Evolutionary conservation across 768 basidiomycete genomes (phyloP).

Genomic region (Ephemerocybe angulata): DNA sequence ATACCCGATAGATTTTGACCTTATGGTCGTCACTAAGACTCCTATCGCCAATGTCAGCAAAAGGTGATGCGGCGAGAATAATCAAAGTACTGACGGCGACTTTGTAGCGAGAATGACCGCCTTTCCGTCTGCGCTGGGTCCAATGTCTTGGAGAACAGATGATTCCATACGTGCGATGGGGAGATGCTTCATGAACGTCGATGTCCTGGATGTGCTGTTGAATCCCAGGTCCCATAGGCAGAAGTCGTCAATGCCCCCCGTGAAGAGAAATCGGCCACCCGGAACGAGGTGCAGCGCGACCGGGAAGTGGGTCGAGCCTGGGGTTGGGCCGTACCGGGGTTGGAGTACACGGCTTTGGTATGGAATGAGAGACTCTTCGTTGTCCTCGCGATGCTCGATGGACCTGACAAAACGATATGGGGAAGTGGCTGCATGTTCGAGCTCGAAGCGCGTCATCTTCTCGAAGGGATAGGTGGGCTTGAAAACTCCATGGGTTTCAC

Average conservation of each 20-base stretch:
- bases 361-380: not conserved
- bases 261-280: not conserved
- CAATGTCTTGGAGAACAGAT: not conserved
- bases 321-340: not conserved
- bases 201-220: not conserved
- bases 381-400: no score
- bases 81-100: no score
- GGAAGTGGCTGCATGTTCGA: not conserved
- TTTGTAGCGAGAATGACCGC: no score
- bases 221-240: not conserved
- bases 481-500: not conserved
- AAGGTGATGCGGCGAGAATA: no score
- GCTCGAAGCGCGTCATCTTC: not conserved
- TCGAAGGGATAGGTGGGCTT: not conserved
- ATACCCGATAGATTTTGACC: no score
- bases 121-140: not conserved
- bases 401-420: not conserved
- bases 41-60: no score
- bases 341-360: not conserved
- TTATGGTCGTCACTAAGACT: no score
- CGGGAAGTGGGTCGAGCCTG: not conserved
- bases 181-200: not conserved
- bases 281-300: not conserved
- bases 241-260: not conserved
- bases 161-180: not conserved